Evolutionary conservation across 257 asterid species (phyloP).

Genomic region (Paraleonurus japonicus): DNA sequence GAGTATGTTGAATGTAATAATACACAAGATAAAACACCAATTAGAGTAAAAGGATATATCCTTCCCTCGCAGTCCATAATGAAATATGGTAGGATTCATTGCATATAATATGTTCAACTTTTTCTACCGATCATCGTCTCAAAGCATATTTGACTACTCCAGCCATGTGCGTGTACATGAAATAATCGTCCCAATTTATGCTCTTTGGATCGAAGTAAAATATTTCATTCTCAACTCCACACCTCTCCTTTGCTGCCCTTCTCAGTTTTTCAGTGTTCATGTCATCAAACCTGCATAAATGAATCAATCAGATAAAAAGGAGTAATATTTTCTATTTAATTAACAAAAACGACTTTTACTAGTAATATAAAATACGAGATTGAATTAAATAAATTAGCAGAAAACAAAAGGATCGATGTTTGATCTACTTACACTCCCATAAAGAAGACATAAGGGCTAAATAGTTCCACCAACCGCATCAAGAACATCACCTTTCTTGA

Average conservation of each 20-base stretch:
- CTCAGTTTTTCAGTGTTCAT: conserved; percentile 50
- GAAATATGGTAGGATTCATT: no score
- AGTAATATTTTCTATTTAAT: no score
- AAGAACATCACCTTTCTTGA: conserved; percentile 39
- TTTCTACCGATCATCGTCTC: neutral
- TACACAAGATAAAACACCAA: no score
- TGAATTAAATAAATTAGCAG: neutral
- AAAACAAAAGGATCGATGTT: neutral
- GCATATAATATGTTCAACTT: neutral
- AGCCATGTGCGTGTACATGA: conserved; percentile 49
- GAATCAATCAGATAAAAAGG: neutral
- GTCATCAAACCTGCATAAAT: conserved; percentile 52
- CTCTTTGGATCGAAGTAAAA: conserved; percentile 48
- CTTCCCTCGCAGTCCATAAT: no score
- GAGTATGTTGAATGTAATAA: no score
- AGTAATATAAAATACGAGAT: neutral
- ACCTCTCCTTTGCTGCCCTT: conserved; percentile 22
- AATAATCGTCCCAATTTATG: conserved; percentile 62
- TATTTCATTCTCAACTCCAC: conserved; percentile 25
- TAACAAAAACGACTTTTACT: neutral
- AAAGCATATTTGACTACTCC: conserved; percentile 48
- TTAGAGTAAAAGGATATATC: no score
- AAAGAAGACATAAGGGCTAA: conserved; percentile 54
- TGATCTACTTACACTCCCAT: conserved; percentile 53
- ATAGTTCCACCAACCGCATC: conserved; percentile 44